Evolutionary conservation across 768 basidiomycete genomes (phyloP).

Genomic region (Tubosaeta sp.): DNA sequence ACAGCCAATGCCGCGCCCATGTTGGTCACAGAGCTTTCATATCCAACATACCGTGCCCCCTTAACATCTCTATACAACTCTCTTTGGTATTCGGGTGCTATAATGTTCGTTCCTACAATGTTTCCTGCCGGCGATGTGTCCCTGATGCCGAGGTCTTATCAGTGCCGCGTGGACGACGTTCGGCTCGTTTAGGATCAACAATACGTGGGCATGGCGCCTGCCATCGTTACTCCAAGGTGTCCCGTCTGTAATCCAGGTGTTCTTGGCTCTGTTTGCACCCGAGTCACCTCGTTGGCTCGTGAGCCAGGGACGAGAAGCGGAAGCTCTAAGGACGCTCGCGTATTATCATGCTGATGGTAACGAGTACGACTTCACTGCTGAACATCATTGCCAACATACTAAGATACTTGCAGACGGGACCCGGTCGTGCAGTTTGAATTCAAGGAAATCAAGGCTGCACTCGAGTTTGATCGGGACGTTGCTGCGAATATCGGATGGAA

Average conservation of each 20-base stretch:
- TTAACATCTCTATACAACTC: slow-evolving; percentile 78
- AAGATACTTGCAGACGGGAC: slow-evolving; percentile 40
- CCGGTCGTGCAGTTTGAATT: slow-evolving; percentile 70
- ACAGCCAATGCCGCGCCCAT: slow-evolving; percentile 71
- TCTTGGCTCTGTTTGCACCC: slow-evolving; percentile 63
- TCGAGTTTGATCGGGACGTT: slow-evolving; percentile 61
- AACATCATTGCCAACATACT: neutral
- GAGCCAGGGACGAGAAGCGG: slow-evolving; percentile 63
- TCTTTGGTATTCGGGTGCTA: slow-evolving; percentile 84
- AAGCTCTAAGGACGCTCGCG: slow-evolving; percentile 66
- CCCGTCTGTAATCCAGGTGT: slow-evolving; percentile 64
- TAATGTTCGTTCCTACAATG: slow-evolving; percentile 42
- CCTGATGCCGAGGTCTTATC: neutral
- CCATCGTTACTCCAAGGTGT: slow-evolving; percentile 71
- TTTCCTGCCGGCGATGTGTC: neutral
- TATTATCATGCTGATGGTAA: slow-evolving; percentile 83
- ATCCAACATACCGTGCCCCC: slow-evolving; percentile 75
- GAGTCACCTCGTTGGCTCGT: slow-evolving; percentile 85
- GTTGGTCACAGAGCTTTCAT: slow-evolving; percentile 78
- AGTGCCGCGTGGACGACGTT: slow-evolving; percentile 80
- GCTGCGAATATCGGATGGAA: slow-evolving; percentile 63
- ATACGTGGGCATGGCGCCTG: slow-evolving; percentile 77
- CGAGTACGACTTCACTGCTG: slow-evolving; percentile 32
- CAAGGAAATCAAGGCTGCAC: slow-evolving; percentile 77
- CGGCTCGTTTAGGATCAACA: slow-evolving; percentile 67